Conservation (phyloP, 1,139 yeast species). For the Zygoascus hellenicus region DNA sequence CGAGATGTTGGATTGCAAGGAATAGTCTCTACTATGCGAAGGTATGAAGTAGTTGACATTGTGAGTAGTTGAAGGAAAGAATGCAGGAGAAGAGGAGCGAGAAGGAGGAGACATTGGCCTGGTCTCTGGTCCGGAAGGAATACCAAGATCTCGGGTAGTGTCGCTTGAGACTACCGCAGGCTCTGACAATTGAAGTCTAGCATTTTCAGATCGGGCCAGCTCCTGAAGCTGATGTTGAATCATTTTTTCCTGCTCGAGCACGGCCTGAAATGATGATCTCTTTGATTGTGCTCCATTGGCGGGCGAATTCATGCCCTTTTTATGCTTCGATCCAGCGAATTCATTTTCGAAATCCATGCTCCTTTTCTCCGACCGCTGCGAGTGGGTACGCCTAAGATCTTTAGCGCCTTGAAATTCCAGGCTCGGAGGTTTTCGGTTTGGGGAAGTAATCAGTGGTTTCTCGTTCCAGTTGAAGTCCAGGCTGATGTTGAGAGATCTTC, state of each 20-base stretch:
- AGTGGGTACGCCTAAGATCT: slow-evolving; percentile 1
- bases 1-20: slow-evolving; percentile 2
- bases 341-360: slow-evolving; percentile 1
- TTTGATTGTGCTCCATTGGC: slow-evolving; percentile 5
- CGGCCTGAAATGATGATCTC: slow-evolving; percentile 18
- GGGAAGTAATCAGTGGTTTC: not conserved
- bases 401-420: not conserved
- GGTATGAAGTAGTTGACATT: not conserved
- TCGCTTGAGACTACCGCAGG: not conserved
- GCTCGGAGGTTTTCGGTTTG: not conserved
- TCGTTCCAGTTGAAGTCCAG: slow-evolving; percentile 12
- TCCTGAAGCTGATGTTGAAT: slow-evolving; percentile 30
- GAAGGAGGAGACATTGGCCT: slow-evolving; percentile 1
- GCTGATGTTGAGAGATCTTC: slow-evolving; percentile 22
- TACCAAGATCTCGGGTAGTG: slow-evolving; percentile 7
- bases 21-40: slow-evolving; percentile 1
- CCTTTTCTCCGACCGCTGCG: not conserved
- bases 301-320: slow-evolving; percentile 1
- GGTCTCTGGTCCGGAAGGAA: slow-evolving; percentile 1
- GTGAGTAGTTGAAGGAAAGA: not conserved
- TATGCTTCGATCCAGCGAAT: not conserved
- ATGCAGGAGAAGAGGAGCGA: not conserved
- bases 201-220: slow-evolving; percentile 33
- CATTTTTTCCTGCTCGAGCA: slow-evolving; percentile 25
- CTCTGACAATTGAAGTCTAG: slow-evolving; percentile 16